Evolutionary conservation across 176 grass and related monocot species (phyloP).

Genomic region (Hyparrhenia diplandra): DNA sequence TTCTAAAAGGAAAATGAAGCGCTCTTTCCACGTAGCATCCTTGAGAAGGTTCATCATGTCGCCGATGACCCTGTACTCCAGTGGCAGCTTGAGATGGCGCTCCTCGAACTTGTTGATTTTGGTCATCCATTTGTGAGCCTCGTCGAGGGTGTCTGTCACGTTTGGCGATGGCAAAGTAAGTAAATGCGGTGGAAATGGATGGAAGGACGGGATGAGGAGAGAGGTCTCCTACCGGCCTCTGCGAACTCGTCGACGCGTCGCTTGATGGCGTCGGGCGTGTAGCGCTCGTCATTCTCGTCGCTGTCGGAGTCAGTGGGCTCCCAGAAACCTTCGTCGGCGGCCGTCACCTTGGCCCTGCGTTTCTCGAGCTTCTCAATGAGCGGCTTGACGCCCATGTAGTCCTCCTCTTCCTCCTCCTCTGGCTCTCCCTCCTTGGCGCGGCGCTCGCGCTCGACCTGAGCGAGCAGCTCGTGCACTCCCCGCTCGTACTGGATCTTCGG

Average conservation of each 20-base stretch:
- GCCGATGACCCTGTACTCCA: conserved; percentile 92
- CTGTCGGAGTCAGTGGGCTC: conserved; percentile 80
- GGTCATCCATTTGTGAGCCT: conserved; percentile 78
- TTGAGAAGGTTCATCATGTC: conserved; percentile 89
- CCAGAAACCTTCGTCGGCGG: conserved; percentile 42
- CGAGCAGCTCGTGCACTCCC: conserved; percentile 49
- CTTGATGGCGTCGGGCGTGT: conserved; percentile 40
- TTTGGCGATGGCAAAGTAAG: background rate
- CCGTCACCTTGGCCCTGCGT: conserved; percentile 32
- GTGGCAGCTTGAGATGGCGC: conserved; percentile 61
- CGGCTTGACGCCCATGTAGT: conserved; percentile 67
- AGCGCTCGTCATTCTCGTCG: conserved; percentile 87
- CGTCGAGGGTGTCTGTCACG: conserved; percentile 70
- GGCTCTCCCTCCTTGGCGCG: background rate
- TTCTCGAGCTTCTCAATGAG: conserved; percentile 74
- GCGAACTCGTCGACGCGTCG: conserved; percentile 68
- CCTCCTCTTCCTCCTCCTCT: conserved; percentile 39
- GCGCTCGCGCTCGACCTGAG: conserved; percentile 58
- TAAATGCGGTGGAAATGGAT: background rate
- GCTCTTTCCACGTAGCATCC: conserved; percentile 69
- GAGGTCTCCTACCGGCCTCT: conserved; percentile 51
- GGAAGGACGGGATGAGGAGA: no score
- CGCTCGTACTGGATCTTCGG: conserved; percentile 19
- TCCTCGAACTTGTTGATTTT: conserved; percentile 86
- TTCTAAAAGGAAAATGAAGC: conserved; percentile 85